Evolutionary conservation across 495 filamentous ascomycete species (phyloP).

Genomic region (Aspergillus coremiiformis): DNA sequence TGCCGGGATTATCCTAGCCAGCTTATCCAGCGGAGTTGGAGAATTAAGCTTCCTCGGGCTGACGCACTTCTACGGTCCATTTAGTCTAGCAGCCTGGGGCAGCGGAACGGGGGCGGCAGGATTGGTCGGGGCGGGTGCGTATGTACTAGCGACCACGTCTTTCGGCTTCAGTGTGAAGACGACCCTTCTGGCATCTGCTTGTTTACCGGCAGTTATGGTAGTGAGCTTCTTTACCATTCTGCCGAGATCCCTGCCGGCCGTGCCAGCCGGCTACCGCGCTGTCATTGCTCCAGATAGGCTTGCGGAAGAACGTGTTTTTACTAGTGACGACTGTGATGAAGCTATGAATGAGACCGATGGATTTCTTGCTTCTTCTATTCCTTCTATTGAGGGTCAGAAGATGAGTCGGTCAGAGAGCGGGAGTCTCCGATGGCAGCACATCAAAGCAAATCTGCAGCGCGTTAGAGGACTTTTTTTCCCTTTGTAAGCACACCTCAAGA

Average conservation of each 20-base stretch:
- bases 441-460: slow-evolving; percentile 45
- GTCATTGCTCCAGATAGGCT: slow-evolving; percentile 36
- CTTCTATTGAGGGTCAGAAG: slow-evolving; percentile 20
- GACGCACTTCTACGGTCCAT: slow-evolving; percentile 89
- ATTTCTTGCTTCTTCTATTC: slow-evolving; percentile 28
- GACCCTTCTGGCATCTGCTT: slow-evolving; percentile 68
- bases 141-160: slow-evolving; percentile 76
- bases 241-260: slow-evolving; percentile 40
- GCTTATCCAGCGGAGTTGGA: slow-evolving; percentile 72
- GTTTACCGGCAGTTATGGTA: slow-evolving; percentile 75
- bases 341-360: slow-evolving; percentile 28
- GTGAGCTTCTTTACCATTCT: slow-evolving; percentile 76
- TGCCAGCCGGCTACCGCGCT: slow-evolving; percentile 23
- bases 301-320: slow-evolving; percentile 22
- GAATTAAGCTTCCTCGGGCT: slow-evolving; percentile 85
- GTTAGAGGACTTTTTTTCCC: slow-evolving; percentile 54
- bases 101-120: slow-evolving; percentile 90
- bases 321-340: slow-evolving; percentile 30
- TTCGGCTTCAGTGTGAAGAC: slow-evolving; percentile 60
- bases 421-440: slow-evolving; percentile 22
- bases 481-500: slow-evolving; percentile 43
- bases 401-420: slow-evolving; percentile 2
- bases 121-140: slow-evolving; percentile 76
- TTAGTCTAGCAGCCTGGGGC: slow-evolving; percentile 86
- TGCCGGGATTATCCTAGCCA: slow-evolving; percentile 76